phyloP scores from a whole-genome alignment of 192 early-diverging fungal genomes.

The Coemansia sp. region DNA sequence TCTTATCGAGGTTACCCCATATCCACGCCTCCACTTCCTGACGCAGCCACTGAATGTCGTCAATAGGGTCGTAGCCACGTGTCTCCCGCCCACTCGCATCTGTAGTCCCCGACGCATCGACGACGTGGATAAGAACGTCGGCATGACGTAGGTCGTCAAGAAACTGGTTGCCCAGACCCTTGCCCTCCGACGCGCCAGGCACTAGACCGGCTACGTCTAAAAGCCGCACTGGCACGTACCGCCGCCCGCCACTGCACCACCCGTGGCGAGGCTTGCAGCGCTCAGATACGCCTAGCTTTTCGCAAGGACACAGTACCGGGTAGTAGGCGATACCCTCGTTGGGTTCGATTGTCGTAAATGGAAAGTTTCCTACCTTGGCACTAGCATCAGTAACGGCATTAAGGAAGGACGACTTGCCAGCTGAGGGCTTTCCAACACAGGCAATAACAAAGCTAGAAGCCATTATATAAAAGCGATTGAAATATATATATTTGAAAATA shows the following conservation, averaged over 20 bases:
- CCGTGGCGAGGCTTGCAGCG: constrained; percentile 76
- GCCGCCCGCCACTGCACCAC: constrained; percentile 62
- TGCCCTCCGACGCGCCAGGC: constrained; percentile 74
- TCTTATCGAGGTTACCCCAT: constrained; percentile 66
- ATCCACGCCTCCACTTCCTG: constrained; percentile 76
- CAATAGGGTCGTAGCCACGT: constrained; percentile 76
- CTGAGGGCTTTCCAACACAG: constrained; percentile 73
- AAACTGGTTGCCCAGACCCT: constrained; percentile 77
- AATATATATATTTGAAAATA: not conserved
- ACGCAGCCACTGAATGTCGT: constrained; percentile 81
- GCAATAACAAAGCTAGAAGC: constrained; percentile 59
- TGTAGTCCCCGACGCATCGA: constrained; percentile 81
- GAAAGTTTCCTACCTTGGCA: constrained; percentile 83
- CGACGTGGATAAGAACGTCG: constrained; percentile 79
- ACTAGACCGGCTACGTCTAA: constrained; percentile 84
- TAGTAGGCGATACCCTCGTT: constrained; percentile 80
- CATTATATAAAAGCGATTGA: constrained; percentile 10
- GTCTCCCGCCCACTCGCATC: constrained; percentile 76
- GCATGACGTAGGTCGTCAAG: constrained; percentile 78
- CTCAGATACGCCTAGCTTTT: constrained; percentile 45
- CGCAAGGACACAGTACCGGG: constrained; percentile 72
- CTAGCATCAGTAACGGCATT: constrained; percentile 79
- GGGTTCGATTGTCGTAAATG: constrained; percentile 85
- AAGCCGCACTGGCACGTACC: constrained; percentile 70
- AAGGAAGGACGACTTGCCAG: constrained; percentile 80